Evolutionary conservation across 1,284 basidiomycete genomes (phyloP).

Genomic region (Macrocystidia cucumis): DNA sequence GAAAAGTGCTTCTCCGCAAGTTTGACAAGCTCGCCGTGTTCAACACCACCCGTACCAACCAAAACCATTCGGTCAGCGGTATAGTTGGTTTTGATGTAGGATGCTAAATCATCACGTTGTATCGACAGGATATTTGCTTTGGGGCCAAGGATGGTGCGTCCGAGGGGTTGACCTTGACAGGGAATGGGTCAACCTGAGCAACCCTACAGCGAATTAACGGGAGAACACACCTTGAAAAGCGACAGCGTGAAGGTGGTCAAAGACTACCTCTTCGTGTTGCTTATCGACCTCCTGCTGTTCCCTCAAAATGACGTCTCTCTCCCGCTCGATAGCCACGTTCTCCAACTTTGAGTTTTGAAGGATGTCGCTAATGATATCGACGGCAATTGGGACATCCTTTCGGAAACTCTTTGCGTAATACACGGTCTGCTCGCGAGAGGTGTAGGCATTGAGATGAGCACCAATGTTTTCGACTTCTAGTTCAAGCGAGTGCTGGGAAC

Average conservation of each 20-base stretch:
- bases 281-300: constrained; percentile 99
- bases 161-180: constrained; percentile 85
- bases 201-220: constrained; percentile 7
- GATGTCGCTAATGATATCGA: constrained; percentile 98
- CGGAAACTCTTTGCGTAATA: constrained; percentile 99
- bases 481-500: constrained; percentile 89
- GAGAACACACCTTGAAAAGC: constrained; percentile 81
- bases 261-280: constrained; percentile 97
- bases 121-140: constrained; percentile 97
- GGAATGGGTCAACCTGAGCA: too few species aligned
- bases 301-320: constrained; percentile 94
- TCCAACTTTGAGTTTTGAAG: constrained; percentile 98
- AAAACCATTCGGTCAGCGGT: constrained; percentile 98
- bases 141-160: constrained; percentile 96
- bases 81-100: constrained; percentile 98
- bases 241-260: constrained; percentile 95
- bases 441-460: constrained; percentile 98
- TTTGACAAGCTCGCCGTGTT: constrained; percentile 90
- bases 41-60: constrained; percentile 93
- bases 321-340: constrained; percentile 82
- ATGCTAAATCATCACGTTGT: constrained; percentile 82
- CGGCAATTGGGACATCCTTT: constrained; percentile 87
- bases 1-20: constrained; percentile 95
- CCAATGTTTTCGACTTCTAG: constrained; percentile 98
- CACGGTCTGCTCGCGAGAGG: constrained; percentile 97